Evolutionary conservation across 257 asterid species (phyloP).

Genomic region (Penstemon davidsonii): DNA sequence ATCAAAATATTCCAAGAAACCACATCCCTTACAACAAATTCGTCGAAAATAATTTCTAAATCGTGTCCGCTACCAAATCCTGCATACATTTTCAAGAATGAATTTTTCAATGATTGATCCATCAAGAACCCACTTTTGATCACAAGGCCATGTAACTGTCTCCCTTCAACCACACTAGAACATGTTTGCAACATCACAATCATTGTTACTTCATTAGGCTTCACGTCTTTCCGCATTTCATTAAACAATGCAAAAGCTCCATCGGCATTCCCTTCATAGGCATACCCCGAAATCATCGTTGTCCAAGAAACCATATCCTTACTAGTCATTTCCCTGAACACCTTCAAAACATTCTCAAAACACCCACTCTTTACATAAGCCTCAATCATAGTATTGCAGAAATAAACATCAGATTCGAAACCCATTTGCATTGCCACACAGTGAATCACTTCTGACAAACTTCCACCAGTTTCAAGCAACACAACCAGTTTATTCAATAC

Average conservation of each 20-base stretch:
- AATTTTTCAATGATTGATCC: conserved; percentile 41
- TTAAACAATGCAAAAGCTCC: conserved; percentile 42
- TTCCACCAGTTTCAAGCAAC: conserved; percentile 21
- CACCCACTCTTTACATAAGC: conserved; percentile 27
- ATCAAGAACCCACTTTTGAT: conserved; percentile 38
- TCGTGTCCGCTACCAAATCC: conserved; percentile 31
- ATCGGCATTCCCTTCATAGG: conserved; percentile 27
- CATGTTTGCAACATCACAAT: conserved; percentile 41
- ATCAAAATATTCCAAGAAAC: conserved; percentile 55
- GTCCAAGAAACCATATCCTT: conserved; percentile 62
- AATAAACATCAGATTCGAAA: conserved; percentile 40
- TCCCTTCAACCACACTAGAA: conserved; percentile 26
- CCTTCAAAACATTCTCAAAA: conserved; percentile 33
- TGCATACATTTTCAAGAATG: conserved; percentile 42
- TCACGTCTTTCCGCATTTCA: conserved; percentile 40
- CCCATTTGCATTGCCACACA: conserved; percentile 43
- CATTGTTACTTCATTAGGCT: conserved; percentile 49
- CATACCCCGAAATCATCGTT: conserved; percentile 37
- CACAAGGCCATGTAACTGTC: conserved; percentile 42
- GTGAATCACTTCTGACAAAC: conserved; percentile 39
- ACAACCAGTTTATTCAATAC: conserved; percentile 31
- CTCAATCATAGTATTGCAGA: conserved; percentile 41
- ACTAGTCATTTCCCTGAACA: conserved; percentile 47
- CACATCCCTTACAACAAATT: conserved; percentile 33
- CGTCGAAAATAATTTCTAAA: conserved; percentile 36